Conservation (phyloP, 1,139 yeast species). For the Hansenula lynferdii region DNA sequence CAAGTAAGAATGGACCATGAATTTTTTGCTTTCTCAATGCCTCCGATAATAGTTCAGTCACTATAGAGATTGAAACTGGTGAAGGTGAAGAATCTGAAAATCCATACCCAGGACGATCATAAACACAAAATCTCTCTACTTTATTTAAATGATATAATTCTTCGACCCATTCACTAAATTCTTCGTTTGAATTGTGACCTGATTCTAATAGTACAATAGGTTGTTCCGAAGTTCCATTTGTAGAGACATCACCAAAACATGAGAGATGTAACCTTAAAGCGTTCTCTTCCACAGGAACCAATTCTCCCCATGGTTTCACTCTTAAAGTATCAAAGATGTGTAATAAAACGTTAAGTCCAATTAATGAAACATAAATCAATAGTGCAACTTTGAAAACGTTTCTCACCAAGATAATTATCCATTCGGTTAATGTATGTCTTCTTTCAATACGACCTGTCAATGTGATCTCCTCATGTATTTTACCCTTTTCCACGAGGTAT, state of each 20-base stretch:
- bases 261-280: constrained; percentile 54
- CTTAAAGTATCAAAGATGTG: constrained; percentile 53
- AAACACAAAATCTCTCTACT: constrained; percentile 68
- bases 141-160: constrained; percentile 59
- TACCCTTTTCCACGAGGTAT: constrained; percentile 48
- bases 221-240: constrained; percentile 29
- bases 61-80: constrained; percentile 63
- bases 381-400: constrained; percentile 38
- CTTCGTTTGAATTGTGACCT: constrained; percentile 66
- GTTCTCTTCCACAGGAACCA: constrained; percentile 44
- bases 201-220: constrained; percentile 71
- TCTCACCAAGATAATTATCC: constrained; percentile 44
- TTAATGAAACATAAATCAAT: constrained; percentile 39
- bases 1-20: constrained; percentile 56
- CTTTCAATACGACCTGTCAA: constrained; percentile 56
- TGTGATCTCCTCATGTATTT: constrained; percentile 47
- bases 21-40: constrained; percentile 45
- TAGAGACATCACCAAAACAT: constrained; percentile 54
- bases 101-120: constrained; percentile 87
- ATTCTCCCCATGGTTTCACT: constrained; percentile 58
- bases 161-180: constrained; percentile 67
- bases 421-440: constrained; percentile 51
- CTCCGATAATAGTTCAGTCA: constrained; percentile 55
- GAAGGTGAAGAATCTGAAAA: constrained; percentile 80
- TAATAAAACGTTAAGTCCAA: constrained; percentile 51